Evolutionary conservation across 257 asterid genomes (phyloP).

Genomic region (Solanum habrochaites): DNA sequence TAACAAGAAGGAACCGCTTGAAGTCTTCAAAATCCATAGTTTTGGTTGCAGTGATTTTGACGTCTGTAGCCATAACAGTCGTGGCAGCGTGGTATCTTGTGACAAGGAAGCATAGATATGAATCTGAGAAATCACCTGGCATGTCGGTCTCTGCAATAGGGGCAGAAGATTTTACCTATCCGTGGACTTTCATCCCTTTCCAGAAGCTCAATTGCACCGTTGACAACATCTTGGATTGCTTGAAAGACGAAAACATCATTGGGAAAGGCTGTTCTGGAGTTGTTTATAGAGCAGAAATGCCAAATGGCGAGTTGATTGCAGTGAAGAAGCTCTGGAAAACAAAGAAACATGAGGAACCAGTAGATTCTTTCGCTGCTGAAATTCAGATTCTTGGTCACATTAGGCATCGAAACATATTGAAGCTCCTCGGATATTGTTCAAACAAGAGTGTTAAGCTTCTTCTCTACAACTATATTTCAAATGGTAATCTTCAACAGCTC

Average conservation of each 20-base stretch:
- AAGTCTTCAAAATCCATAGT: conserved; percentile 47
- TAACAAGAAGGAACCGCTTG: conserved; percentile 15
- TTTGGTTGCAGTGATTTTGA: conserved; percentile 33
- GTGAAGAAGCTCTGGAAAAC: conserved; percentile 93
- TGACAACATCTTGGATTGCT: conserved; percentile 60
- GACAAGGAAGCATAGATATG: conserved; percentile 26
- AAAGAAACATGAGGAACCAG: conserved; percentile 40
- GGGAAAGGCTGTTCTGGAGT: conserved; percentile 93
- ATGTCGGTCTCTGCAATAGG: conserved; percentile 10
- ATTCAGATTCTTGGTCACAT: conserved; percentile 91
- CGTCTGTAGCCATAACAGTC: conserved; percentile 32
- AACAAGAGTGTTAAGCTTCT: conserved; percentile 78
- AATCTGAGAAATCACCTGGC: conserved; percentile 26
- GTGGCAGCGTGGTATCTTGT: conserved; percentile 47
- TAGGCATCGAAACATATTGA: conserved; percentile 85
- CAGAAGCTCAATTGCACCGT: conserved; percentile 59
- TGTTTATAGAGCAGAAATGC: conserved; percentile 72
- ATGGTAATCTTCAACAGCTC: conserved; percentile 82
- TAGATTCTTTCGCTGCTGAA: conserved; percentile 83
- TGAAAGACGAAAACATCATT: conserved; percentile 63
- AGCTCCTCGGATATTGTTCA: conserved; percentile 74
- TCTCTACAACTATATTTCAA: conserved; percentile 68
- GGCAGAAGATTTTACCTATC: conserved; percentile 71
- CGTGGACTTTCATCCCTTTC: conserved; percentile 87
- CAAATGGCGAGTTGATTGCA: conserved; percentile 69